Base-by-base conservation (phyloP, 2,329 filamentous ascomycete genomes). In the Cladobotryum mycophilum region DNA sequence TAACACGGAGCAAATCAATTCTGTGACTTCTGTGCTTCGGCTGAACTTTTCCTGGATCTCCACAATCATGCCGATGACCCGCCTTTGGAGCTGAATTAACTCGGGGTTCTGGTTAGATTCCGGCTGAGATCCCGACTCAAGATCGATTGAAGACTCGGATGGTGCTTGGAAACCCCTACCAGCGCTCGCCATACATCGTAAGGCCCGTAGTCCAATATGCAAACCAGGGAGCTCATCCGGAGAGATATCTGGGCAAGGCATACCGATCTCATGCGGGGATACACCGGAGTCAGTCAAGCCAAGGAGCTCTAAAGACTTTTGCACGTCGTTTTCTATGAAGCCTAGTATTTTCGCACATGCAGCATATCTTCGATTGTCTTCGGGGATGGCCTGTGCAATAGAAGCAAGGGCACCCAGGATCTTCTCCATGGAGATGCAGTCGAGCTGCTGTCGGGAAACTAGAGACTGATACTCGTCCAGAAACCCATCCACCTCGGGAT, bases 381-480 rank as follows among this genome's bases (percentile, higher is more conserved):
- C 76, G 1, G 79, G 70, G 9, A 89, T 74, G 8, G 86, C 86
- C 66, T 93, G 87, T 30, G 90, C 78, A 41, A 93, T 84, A 8
- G 82, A 83, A 8, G 87, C 81, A 56, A 93, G 87, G 2, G 82
- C 88, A 38, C 85, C 82, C 5, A 89, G 75, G 1, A 92, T 79
- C 58, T 81, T 82, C 61, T 91, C 87, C 60, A 88, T 88, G 1
- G 84, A 84, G 48, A 83, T 71, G 37, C 80, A 80, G 55, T 91
- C 86, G 9, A 88, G 72, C 7, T 54, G 59, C n/a, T 58, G 52
- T 36, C 52, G 51, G 82, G 81, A 36, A 79, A 72, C 34, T 46
- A 91, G 79, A n/a, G 75, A 73, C 51, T 79, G 73, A 62, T 90
- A 92, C 61, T 90, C 84, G 30, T 79, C 73, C 41, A 93, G 70